These are phyloP conservation scores for Microglena sp. DNA, from an alignment of 139 green algal genomes.

Conservation along the genomic window DNA sequence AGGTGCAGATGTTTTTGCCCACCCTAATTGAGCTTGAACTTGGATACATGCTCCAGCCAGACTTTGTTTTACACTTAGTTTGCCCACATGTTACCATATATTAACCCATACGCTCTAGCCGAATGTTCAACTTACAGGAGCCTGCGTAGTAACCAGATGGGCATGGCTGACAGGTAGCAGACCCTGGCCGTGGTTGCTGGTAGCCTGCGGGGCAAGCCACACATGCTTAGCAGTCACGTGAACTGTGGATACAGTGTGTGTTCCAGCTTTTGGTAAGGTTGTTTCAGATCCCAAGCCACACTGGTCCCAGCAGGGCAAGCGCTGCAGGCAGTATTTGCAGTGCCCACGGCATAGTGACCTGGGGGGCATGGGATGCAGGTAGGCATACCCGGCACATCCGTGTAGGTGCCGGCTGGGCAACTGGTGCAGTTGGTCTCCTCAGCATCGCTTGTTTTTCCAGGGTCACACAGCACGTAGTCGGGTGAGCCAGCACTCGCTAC, in stretches of 20 bases:
- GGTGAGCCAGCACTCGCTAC: neutral
- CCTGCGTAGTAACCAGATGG: neutral
- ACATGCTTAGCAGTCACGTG: neutral
- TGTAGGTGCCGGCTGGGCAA: slow-evolving; percentile 1
- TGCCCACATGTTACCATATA: no score
- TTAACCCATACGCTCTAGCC: no score
- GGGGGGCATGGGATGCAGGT: slow-evolving; percentile 2
- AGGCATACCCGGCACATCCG: neutral
- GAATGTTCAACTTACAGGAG: neutral
- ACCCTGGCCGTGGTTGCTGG: neutral
- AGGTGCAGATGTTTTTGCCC: no score
- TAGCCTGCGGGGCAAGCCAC: neutral
- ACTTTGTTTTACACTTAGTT: no score
- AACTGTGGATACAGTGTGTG: neutral
- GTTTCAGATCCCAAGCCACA: neutral
- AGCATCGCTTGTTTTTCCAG: neutral
- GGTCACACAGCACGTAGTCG: neutral
- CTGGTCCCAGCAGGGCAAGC: neutral
- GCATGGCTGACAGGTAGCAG: neutral
- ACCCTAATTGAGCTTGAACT: no score
- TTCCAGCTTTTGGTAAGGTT: neutral
- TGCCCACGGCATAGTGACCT: neutral
- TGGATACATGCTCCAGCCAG: no score
- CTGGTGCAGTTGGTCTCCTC: neutral
- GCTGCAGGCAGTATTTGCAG: neutral